These are phyloP conservation scores for Camelina laxa DNA, from an alignment of 345 rosid species.

Conservation along the genomic window DNA sequence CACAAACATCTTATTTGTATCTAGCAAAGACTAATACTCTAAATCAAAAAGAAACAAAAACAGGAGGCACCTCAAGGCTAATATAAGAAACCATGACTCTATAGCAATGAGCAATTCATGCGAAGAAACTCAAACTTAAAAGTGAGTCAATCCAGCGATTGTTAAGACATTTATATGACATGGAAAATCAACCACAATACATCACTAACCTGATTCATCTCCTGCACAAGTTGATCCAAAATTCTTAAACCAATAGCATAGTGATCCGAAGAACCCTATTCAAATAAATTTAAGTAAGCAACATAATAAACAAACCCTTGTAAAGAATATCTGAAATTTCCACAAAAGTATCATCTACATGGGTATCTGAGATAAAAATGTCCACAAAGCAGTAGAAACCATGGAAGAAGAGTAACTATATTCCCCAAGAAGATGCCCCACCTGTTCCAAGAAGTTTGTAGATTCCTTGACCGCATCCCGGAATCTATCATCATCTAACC, in stretches of 20 bases:
- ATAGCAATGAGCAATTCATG: constrained; percentile 30
- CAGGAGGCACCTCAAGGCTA: constrained; percentile 22
- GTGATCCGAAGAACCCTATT: constrained; percentile 83
- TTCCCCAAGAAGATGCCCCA: constrained; percentile 38
- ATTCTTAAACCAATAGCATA: constrained; percentile 95
- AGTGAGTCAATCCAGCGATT: too few species aligned
- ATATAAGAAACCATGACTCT: constrained; percentile 10
- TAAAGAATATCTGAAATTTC: constrained; percentile 3
- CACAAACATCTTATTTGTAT: constrained; percentile 2
- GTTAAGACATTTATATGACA: background rate
- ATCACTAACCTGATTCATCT: constrained; percentile 93
- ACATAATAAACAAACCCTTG: constrained; percentile 25
- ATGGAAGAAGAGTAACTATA: constrained; percentile 25
- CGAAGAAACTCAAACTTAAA: constrained; percentile 22
- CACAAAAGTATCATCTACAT: constrained; percentile 20
- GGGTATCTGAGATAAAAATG: background rate
- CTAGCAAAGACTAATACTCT: constrained; percentile 1
- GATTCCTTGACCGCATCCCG: constrained; percentile 88
- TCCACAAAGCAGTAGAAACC: constrained; percentile 32
- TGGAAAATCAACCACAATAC: constrained; percentile 15
- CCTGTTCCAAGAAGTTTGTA: constrained; percentile 88
- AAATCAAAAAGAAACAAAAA: constrained; percentile 6
- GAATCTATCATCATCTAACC: constrained; percentile 98
- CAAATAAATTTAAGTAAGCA: constrained; percentile 28
- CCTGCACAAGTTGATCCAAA: constrained; percentile 93